A percentile compares a stretch with the other conserved stretches of the same genome.
Conservation (phyloP, 1,139 yeast species). For the Pichia sp. region DNA sequence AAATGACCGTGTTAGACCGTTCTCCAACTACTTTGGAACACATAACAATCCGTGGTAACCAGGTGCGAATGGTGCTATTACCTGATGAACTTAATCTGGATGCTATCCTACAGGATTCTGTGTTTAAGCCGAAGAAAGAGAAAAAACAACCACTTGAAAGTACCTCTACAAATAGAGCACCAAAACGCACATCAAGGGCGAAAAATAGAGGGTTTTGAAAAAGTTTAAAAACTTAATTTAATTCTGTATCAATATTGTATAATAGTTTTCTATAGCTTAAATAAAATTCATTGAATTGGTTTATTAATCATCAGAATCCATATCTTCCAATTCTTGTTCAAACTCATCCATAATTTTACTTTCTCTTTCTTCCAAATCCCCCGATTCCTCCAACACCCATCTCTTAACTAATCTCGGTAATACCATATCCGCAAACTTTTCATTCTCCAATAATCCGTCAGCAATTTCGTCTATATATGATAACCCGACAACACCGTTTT, state of each 20-base stretch:
- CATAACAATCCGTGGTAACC: constrained; percentile 85
- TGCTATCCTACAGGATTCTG: constrained; percentile 57
- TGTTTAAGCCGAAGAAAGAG: constrained; percentile 38
- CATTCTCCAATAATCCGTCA: constrained; percentile 45
- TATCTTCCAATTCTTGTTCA: constrained; percentile 21
- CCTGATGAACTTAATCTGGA: constrained; percentile 90
- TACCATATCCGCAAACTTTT: constrained; percentile 52
- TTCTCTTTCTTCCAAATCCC: constrained; percentile 35
- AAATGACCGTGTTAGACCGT: constrained; percentile 64
- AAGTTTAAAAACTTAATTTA: no score
- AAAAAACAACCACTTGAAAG: not conserved
- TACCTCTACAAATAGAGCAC: constrained; percentile 4
- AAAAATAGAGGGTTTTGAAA: constrained; percentile 15
- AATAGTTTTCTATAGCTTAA: not conserved
- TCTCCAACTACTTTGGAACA: constrained; percentile 72
- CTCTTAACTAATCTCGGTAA: constrained; percentile 51
- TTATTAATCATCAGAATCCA: constrained; percentile 11
- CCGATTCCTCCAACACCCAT: constrained; percentile 36
- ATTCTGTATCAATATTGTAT: not conserved
- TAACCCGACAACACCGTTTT: constrained; percentile 15
- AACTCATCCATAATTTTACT: constrained; percentile 30
- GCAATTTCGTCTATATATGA: constrained; percentile 54
- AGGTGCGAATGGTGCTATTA: constrained; percentile 73
- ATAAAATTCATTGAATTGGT: no score
- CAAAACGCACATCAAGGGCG: constrained; percentile 7